Conservation (phyloP, 108 stramenopile genomes). For the Pseudonitzschia pungens region DNA sequence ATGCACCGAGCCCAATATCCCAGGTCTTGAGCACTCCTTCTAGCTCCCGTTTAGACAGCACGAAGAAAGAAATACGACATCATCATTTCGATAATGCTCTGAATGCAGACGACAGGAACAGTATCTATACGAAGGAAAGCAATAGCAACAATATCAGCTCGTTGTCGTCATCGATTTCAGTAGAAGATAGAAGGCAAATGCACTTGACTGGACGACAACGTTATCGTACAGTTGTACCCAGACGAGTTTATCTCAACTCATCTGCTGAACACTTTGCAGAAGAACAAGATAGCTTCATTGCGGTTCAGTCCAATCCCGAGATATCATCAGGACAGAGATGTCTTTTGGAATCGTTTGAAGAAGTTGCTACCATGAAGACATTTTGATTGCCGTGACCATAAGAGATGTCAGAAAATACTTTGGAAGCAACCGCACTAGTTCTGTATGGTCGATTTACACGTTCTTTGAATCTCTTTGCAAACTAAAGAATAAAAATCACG, state of each 20-base stretch:
- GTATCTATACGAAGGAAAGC: neutral
- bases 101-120: neutral
- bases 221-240: conserved; percentile 42
- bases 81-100: neutral
- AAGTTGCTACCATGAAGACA: conserved; percentile 2
- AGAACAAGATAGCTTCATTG: conserved; percentile 36
- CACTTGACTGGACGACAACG: conserved; percentile 29
- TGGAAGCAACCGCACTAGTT: too few species aligned
- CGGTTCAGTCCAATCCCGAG: conserved; percentile 5
- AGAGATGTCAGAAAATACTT: too few species aligned
- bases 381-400: conserved; percentile 1
- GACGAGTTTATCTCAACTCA: conserved; percentile 30
- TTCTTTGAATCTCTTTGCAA: too few species aligned
- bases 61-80: neutral
- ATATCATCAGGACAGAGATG: neutral
- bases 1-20: conserved; percentile 24
- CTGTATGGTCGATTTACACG: too few species aligned
- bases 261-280: conserved; percentile 16
- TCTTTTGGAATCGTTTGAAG: conserved; percentile 37
- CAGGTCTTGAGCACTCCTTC: conserved; percentile 14
- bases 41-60: conserved; percentile 5
- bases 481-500: too few species aligned
- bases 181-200: neutral
- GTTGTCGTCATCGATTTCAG: neutral
- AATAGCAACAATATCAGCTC: neutral